Conservation (phyloP, 371 early-diverging fungal genomes). For the Blakeslea trispora region DNA sequence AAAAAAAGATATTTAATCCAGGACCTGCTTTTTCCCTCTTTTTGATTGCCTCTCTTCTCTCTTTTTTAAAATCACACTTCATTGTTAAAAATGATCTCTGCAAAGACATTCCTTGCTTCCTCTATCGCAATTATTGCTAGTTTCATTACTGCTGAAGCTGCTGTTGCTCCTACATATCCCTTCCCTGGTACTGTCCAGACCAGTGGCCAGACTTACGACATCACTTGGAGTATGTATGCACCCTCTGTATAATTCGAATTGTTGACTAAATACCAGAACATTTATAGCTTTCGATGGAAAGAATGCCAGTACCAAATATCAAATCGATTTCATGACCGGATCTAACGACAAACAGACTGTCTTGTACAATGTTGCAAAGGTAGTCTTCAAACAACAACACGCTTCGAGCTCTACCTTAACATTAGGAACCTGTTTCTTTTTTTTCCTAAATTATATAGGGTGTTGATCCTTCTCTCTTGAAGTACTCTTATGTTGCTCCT, state of each 20-base stretch:
- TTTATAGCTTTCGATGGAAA: conserved; percentile 28
- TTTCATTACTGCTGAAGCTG: conserved; percentile 19
- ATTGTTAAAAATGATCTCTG: conserved; percentile 24
- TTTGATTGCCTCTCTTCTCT: conserved; percentile 4
- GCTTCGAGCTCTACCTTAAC: too few relatives aligned
- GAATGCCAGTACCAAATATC: conserved; percentile 16
- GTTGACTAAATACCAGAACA: too few relatives aligned
- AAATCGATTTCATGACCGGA: conserved; percentile 46
- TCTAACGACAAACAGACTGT: conserved; percentile 31
- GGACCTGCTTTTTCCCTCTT: conserved; percentile 2
- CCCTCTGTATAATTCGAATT: not conserved
- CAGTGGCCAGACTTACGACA: conserved; percentile 36
- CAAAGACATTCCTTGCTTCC: conserved; percentile 19
- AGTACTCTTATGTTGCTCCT: conserved; percentile 30
- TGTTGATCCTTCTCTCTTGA: conserved; percentile 17
- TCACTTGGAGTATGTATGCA: conserved; percentile 42
- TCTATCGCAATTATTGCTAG: conserved; percentile 15
- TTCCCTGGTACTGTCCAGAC: conserved; percentile 46
- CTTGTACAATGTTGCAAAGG: conserved; percentile 34
- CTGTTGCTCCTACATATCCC: conserved; percentile 47
- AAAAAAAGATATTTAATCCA: conserved; percentile 3
- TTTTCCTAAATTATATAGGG: conserved; percentile 9
- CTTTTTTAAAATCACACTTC: conserved; percentile 1
- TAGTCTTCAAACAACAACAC: conserved; percentile 6
- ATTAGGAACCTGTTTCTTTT: too few relatives aligned